Conservation (phyloP, 768 basidiomycete genomes). For the Psilocybe subaeruginosa region DNA sequence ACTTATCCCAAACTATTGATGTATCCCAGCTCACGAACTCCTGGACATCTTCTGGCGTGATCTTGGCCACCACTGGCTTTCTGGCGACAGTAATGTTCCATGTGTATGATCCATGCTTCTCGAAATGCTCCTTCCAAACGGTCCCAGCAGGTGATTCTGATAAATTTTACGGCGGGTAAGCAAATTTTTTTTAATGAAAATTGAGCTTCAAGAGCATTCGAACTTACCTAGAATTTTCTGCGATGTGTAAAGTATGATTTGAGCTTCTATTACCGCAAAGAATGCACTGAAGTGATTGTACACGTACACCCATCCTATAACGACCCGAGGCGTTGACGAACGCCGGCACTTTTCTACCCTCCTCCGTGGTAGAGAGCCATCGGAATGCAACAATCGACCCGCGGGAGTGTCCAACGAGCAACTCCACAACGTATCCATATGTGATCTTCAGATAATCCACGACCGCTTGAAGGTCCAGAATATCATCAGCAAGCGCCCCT, state of each 20-base stretch:
- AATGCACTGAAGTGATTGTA: neutral
- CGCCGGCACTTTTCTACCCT: constrained; percentile 56
- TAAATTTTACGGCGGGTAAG: neutral
- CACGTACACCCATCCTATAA: constrained; percentile 77
- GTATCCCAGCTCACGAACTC: constrained; percentile 68
- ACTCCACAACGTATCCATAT: constrained; percentile 70
- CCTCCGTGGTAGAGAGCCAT: constrained; percentile 69
- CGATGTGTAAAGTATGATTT: neutral
- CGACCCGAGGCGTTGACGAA: constrained; percentile 79
- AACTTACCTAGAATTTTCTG: constrained; percentile 48
- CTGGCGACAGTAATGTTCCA: constrained; percentile 72
- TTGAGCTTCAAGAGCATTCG: constrained; percentile 8
- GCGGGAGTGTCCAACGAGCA: constrained; percentile 80
- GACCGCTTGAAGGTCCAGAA: constrained; percentile 68
- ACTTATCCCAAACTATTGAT: constrained; percentile 66
- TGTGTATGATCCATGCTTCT: constrained; percentile 59
- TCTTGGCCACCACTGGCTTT: constrained; percentile 50
- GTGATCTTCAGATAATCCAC: constrained; percentile 58
- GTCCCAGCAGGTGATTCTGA: constrained; percentile 28
- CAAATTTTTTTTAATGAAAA: neutral
- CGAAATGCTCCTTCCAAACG: constrained; percentile 53
- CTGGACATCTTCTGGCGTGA: constrained; percentile 63
- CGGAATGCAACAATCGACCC: constrained; percentile 68
- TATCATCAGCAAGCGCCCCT: constrained; percentile 59
- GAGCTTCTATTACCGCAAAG: neutral